These are phyloP conservation scores for Colletotrichum acutatum DNA, from an alignment of 2,329 filamentous ascomycete genomes.

Conservation along the genomic window DNA sequence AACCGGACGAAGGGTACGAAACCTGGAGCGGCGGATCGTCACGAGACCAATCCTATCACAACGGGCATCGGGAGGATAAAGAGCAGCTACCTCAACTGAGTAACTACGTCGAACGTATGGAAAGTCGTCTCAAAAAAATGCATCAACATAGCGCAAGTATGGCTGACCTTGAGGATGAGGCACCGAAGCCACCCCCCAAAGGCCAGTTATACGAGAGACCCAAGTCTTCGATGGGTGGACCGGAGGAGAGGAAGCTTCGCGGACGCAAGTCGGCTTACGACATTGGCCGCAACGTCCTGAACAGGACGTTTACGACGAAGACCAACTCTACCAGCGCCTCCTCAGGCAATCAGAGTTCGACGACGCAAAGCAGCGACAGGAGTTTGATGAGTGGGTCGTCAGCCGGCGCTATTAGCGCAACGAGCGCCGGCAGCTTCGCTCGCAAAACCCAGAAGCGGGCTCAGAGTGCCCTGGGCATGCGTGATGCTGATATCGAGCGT, in stretches of 20 bases:
- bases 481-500: constrained; percentile 65
- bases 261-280: constrained; percentile 84
- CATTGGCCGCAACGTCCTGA: constrained; percentile 74
- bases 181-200: constrained; percentile 73
- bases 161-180: constrained; percentile 59
- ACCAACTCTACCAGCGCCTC: constrained; percentile 86
- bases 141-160: constrained; percentile 68
- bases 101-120: constrained; percentile 93
- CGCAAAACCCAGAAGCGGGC: constrained; percentile 75
- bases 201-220: constrained; percentile 62
- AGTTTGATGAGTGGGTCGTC: constrained; percentile 96
- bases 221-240: constrained; percentile 67
- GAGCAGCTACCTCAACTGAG: constrained; percentile 76
- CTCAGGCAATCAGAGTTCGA: constrained; percentile 75
- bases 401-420: constrained; percentile 90
- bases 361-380: constrained; percentile 81
- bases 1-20: constrained; percentile 70
- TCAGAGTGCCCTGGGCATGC: constrained; percentile 73
- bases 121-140: constrained; percentile 79
- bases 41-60: constrained; percentile 56
- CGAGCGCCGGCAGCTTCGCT: constrained; percentile 92
- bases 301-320: constrained; percentile 87
- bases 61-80: constrained; percentile 56
- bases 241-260: constrained; percentile 59
- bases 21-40: constrained; percentile 67